Conservation (phyloP, 78 protist genomes). For the Speleostelium caveatum region DNA sequence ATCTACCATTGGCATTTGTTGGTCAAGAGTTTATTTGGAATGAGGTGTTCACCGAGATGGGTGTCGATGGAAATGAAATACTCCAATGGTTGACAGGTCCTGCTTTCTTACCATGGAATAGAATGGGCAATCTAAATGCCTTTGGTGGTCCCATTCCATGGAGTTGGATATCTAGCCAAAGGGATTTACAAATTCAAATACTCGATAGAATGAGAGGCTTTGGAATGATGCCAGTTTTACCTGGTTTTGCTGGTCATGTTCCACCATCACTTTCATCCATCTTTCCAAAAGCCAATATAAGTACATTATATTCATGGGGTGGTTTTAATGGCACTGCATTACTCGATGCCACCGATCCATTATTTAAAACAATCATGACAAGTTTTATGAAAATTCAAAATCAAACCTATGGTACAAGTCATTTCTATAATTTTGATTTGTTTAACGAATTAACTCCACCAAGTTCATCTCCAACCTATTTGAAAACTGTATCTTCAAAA, state of each 20-base stretch:
- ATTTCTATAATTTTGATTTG: slow-evolving; percentile 87
- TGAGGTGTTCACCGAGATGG: slow-evolving; percentile 62
- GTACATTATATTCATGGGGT: slow-evolving; percentile 72
- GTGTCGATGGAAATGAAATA: slow-evolving; percentile 64
- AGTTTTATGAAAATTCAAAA: slow-evolving; percentile 27
- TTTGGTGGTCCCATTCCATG: slow-evolving; percentile 90
- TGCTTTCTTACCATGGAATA: slow-evolving; percentile 92
- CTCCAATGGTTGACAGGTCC: slow-evolving; percentile 85
- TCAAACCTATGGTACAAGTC: slow-evolving; percentile 85
- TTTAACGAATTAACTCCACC: slow-evolving; percentile 90
- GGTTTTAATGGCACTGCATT: slow-evolving; percentile 58
- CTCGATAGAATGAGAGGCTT: slow-evolving; percentile 75
- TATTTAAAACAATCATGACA: slow-evolving; percentile 75
- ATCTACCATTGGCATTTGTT: slow-evolving; percentile 87
- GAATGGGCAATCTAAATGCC: slow-evolving; percentile 89
- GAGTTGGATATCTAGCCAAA: slow-evolving; percentile 60
- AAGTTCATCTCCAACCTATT: slow-evolving; percentile 14
- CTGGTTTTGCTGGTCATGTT: slow-evolving; percentile 93
- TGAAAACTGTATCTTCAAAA: background rate
- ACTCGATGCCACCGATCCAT: slow-evolving; percentile 83
- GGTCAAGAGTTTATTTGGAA: slow-evolving; percentile 91
- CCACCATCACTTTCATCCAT: slow-evolving; percentile 56
- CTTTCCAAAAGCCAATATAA: slow-evolving; percentile 78
- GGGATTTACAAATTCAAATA: slow-evolving; percentile 72
- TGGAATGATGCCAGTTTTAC: slow-evolving; percentile 90